Evolutionary conservation across 257 asterid genomes (phyloP), one percentile per base, ranked within the genome.

Genomic region (Solanum bulbocastanum): DNA sequence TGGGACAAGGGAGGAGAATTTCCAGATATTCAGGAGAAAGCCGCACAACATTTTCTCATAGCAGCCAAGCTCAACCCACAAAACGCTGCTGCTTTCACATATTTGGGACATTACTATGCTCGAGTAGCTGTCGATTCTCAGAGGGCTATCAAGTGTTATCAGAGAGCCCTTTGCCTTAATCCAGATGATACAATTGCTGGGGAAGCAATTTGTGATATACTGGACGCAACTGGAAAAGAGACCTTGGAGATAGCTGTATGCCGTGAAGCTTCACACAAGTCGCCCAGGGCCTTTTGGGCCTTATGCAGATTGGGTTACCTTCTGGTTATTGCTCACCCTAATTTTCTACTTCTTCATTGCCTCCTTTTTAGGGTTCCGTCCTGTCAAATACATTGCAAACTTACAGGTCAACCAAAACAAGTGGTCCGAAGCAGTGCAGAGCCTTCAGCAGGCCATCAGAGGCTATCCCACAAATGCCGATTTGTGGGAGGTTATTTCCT

Each of bases 281-380:
- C 99, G 71, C 96, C 98, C 66, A 91, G 96, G 93, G 98, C 99
- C 37, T 97, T 96, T 88, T 97, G 99, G 99, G 98, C 99, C 52
- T 95, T 93, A 84, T 94, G 98, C 46, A 92, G 95, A 87, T 58
- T 97, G 92, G 99, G 99, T 88, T 96, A 92, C 89, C 96, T 95
- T 92, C 98, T 91, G 98, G 99, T 96, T 87, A 86, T 76, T 22
- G 16, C 20, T 87, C 83, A 8, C 13, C 66, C 65, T 22, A 36
- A 8, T 87, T 81, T 69, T 72, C 42, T 42, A 39, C 14, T 35
- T 14, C 39, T 40, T 4, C 23, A 72, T 88, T 69, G 39, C 46
- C 74, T 44, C 16, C 16, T 68, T 49, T 73, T 23, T 75, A 23
- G 83, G 58, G 83, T 75, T 22, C n/a, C 72, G 73, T 56, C 25